Base-by-base conservation (phyloP, 441 rosid genomes). In the Populus hybrid region DNA sequence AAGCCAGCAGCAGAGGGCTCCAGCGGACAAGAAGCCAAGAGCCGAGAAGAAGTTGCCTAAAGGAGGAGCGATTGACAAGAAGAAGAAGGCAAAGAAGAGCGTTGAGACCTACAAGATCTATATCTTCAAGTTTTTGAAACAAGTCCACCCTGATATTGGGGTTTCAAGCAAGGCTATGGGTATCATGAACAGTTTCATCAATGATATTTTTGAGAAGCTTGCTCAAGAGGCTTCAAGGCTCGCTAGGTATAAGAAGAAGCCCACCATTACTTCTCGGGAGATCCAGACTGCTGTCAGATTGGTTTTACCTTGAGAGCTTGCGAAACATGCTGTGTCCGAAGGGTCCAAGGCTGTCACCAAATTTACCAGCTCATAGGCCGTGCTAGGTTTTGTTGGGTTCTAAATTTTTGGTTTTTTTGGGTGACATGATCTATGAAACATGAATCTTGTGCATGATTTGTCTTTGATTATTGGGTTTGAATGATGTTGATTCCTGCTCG, bases 121-220 rank as follows among this genome's bases (percentile, higher is more conserved):
- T 76, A 81, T 77, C n/a, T 81, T 81, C 73, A 81, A 81, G 73
- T 76, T 81, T 0, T 26, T 81, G 69, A 81, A 81, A 73, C 84
- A 77, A 10, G 84, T 81, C 14, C 81, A 81, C 8, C 84, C 84
- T 21, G 84, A 81, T 34, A 81, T 81, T 5, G 84, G 84, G 32
- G 70, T 81, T 34, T 81, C 84, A 0, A 81, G 84, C 76, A 81
- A 81, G 50, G 84, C 84, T 1, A 81, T 81, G 84, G 84, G 84
- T 28, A 81, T 81, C 20, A 81, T 81, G 83, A 81, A 81, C 78
- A 73, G 78, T 7, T 81, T 81, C 46, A 81, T 81, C 69, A 81
- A 81, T 20, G 84, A 81, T 12, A 81, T 81, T n/a, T 77, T 81
- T 21, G 84, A 81, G 72, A 81, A 81, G 69, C 81, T 78, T 0